Base-by-base conservation (phyloP, 2,329 filamentous ascomycete genomes). In the Diaporthe citriasiana region DNA sequence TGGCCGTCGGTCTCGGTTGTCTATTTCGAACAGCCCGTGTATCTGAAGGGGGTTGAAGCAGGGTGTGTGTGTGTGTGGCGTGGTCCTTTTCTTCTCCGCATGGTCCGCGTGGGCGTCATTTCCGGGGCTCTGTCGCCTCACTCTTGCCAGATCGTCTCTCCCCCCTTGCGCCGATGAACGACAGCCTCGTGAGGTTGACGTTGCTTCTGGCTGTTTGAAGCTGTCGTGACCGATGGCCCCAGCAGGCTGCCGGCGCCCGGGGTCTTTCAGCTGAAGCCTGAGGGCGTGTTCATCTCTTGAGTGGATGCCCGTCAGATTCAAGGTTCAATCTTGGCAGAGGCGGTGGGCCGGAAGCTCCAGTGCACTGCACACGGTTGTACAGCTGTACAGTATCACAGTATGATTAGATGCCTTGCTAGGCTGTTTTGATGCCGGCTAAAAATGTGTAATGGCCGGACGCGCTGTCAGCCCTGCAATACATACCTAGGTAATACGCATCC, bases 321-420 rank as follows among this genome's bases (percentile, higher is more conserved):
- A 66, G 45, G 45, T 66, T 51, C 45, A 66, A 51, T 25, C 63
- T 66, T 51, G 63, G 45, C 30, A 51, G 63, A 66, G 63, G 63
- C 63, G 63, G 63, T 66, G 63, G 63, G 45, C 63, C 45, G 45
- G 63, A 66, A 66, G 45, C 63, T 66, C 63, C 63, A 66, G 63
- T 38, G 45, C 40, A 47, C 30, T 30, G 42, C 45, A 51, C 30
- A 27, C n/a, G 10, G 30, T 51, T 51, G 33, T 51, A 30, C 38
- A 63, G 57, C 30, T 60, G 57, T 63, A 63, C 57, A 60, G 57
- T 63, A 45, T 45, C 57, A 63, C 57, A 63, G 57, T 63, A 45
- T 63, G 57, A 63, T 13, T 65, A 51, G 13, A 51, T 66, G 63
- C 30, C 30, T 12, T 25, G n/a, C 22, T 47, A 51, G 45, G 30